These are phyloP conservation scores for Chaetothyriales sp. DNA, from an alignment of 2,329 filamentous ascomycete species.

Conservation along the genomic window DNA sequence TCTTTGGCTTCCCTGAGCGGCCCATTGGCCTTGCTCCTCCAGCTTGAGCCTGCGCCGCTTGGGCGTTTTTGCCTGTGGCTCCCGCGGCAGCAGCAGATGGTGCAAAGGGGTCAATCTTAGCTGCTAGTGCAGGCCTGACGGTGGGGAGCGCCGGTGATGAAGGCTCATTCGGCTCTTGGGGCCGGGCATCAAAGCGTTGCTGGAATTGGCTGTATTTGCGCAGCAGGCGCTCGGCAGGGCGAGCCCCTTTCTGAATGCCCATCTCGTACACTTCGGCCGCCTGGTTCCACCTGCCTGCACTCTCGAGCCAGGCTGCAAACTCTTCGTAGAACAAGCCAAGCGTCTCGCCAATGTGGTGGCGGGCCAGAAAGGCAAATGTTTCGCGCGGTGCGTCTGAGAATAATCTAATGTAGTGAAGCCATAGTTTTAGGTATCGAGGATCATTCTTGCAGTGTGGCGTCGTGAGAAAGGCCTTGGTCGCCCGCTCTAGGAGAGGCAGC, in stretches of 20 bases:
- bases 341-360: slow-evolving; percentile 71
- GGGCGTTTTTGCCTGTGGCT: slow-evolving; percentile 39
- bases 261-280: slow-evolving; percentile 87
- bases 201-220: slow-evolving; percentile 92
- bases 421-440: slow-evolving; percentile 79
- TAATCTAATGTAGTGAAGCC: slow-evolving; percentile 84
- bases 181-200: slow-evolving; percentile 53
- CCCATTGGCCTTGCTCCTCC: slow-evolving; percentile 33
- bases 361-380: slow-evolving; percentile 77
- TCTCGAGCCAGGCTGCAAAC: slow-evolving; percentile 84
- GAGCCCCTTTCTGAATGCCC: slow-evolving; percentile 75
- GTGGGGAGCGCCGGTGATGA: slow-evolving; percentile 75
- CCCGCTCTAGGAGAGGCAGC: slow-evolving; percentile 74
- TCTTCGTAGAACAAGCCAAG: slow-evolving; percentile 94
- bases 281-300: slow-evolving; percentile 67
- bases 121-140: slow-evolving; percentile 65
- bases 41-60: slow-evolving; percentile 42
- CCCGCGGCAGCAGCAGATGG: slow-evolving; percentile 21
- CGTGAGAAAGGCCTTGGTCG: slow-evolving; percentile 77
- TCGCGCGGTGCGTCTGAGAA: slow-evolving; percentile 90
- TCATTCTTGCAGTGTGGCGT: slow-evolving; percentile 87
- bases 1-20: slow-evolving; percentile 61
- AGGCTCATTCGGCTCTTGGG: slow-evolving; percentile 49
- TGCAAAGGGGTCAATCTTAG: slow-evolving; percentile 73
- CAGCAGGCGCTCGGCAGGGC: slow-evolving; percentile 62